phyloP scores from a whole-genome alignment of 257 asterid genomes.

The Forsythia viridissima region DNA sequence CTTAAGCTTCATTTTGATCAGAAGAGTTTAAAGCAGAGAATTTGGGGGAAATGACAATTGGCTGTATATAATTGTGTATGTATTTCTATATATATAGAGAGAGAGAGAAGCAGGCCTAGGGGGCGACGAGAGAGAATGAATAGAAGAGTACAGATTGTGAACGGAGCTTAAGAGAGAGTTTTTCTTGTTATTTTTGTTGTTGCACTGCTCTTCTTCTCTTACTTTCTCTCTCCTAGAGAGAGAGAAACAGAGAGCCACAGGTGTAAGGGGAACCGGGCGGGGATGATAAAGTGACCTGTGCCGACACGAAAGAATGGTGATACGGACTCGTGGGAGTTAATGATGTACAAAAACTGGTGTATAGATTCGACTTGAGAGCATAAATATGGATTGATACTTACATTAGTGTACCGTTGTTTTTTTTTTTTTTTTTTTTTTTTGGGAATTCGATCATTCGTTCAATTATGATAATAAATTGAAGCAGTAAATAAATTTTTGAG shows the following conservation, averaged over 20 bases:
- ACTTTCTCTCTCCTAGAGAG: not conserved
- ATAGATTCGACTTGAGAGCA: too few relatives aligned
- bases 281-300: constrained; percentile 27
- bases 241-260: constrained; percentile 19
- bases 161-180: constrained; percentile 42
- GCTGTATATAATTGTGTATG: not conserved
- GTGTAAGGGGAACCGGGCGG: not conserved
- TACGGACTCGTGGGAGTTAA: too few relatives aligned
- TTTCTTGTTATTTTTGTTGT: constrained; percentile 30
- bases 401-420: too few relatives aligned
- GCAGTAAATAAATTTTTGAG: too few relatives aligned
- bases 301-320: constrained; percentile 6
- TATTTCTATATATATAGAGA: not conserved
- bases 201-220: constrained; percentile 15
- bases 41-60: constrained; percentile 18
- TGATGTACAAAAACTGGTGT: too few relatives aligned
- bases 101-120: not conserved
- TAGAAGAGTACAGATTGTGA: constrained; percentile 24
- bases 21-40: constrained; percentile 12
- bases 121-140: not conserved
- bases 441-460: too few relatives aligned
- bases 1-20: constrained; percentile 66
- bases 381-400: too few relatives aligned
- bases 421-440: too few relatives aligned
- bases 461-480: too few relatives aligned